Evolutionary conservation across 441 rosid genomes (phyloP).

Genomic region (Gossypium aridum): DNA sequence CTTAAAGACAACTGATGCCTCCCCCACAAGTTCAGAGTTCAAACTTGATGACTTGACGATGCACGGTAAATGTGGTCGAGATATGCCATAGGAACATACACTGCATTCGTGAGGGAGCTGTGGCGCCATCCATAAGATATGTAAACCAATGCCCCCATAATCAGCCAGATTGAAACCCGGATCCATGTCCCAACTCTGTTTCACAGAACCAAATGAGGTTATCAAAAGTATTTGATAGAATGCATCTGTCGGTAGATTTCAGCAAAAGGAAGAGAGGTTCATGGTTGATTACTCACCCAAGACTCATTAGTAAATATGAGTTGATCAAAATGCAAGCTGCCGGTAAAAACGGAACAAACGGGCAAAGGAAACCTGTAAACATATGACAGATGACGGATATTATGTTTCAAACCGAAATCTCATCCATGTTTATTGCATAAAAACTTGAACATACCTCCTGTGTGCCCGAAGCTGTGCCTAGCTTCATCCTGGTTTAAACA

Average conservation of each 20-base stretch:
- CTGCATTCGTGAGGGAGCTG: constrained; percentile 42
- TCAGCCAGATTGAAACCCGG: constrained; percentile 61
- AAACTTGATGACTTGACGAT: constrained; percentile 26
- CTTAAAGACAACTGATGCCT: not conserved
- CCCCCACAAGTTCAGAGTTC: not conserved
- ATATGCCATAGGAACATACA: constrained; percentile 34
- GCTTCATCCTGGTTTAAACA: constrained; percentile 62
- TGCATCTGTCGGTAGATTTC: not conserved
- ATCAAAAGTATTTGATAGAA: not conserved
- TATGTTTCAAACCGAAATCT: not conserved
- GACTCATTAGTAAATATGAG: constrained; percentile 54
- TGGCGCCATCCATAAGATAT: constrained; percentile 51
- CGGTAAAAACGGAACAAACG: constrained; percentile 63
- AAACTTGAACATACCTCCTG: constrained; percentile 44
- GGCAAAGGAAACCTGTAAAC: constrained; percentile 62
- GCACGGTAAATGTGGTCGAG: constrained; percentile 31
- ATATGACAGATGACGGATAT: not conserved
- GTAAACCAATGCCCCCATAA: constrained; percentile 49
- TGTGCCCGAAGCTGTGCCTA: constrained; percentile 65
- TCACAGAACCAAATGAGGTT: not conserved
- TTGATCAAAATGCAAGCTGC: constrained; percentile 63
- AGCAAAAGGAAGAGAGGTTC: not conserved
- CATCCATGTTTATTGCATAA: not conserved
- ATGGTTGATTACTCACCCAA: constrained; percentile 45
- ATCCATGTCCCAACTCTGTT: constrained; percentile 63